A percentile compares a stretch with the other conserved stretches of the same genome.
These are phyloP conservation scores for Phaffia rhodozyma DNA, from an alignment of 1,284 basidiomycete genomes.

Conservation along the genomic window DNA sequence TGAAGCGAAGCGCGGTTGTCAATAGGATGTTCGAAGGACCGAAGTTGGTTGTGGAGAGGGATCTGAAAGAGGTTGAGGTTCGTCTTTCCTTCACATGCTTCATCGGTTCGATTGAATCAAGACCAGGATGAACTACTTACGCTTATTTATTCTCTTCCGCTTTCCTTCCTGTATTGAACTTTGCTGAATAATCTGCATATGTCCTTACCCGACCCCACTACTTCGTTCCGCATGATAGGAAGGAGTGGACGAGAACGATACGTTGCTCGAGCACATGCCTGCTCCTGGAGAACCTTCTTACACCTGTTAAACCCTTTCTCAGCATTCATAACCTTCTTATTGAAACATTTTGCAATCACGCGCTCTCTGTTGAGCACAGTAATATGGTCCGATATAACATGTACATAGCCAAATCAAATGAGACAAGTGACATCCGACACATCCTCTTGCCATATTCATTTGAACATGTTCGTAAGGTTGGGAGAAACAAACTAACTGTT, in stretches of 20 bases:
- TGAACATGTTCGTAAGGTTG: too few relatives aligned
- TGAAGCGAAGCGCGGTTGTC: constrained; percentile 9
- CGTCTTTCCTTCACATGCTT: background rate
- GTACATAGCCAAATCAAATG: too few relatives aligned
- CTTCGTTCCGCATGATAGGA: background rate
- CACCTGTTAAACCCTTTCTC: background rate
- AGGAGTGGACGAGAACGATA: background rate
- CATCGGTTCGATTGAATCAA: too few relatives aligned
- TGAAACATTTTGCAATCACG: too few relatives aligned
- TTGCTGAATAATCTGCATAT: too few relatives aligned
- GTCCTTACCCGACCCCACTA: too few relatives aligned
- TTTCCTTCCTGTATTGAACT: background rate
- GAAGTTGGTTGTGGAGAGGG: constrained; percentile 16
- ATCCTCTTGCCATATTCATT: too few relatives aligned
- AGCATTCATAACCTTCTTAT: background rate
- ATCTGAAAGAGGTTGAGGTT: constrained; percentile 3
- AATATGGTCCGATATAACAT: too few relatives aligned
- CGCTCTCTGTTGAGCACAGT: too few relatives aligned
- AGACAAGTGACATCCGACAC: too few relatives aligned
- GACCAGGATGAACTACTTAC: too few relatives aligned
- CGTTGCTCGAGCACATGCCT: constrained; percentile 1
- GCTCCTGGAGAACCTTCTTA: constrained; percentile 6
- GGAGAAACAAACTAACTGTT: too few relatives aligned
- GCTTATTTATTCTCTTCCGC: background rate
- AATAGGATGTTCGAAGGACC: constrained; percentile 16